Base-by-base conservation (phyloP, 805 yeast species). In the Sugiyamaella mastotermitis region DNA sequence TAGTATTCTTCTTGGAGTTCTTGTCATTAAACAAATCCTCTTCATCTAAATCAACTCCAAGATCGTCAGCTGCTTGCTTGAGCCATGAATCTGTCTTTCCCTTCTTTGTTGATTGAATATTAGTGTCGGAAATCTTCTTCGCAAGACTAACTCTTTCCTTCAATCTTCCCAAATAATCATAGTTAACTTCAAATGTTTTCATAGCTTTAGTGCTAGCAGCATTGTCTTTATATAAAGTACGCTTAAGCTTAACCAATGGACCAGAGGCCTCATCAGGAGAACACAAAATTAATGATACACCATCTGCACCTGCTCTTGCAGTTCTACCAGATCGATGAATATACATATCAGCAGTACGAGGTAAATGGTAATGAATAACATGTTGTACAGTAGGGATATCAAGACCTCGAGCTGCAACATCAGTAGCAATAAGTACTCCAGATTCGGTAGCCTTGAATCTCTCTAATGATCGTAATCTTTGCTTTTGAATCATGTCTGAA, bases 261-360 rank as follows among this genome's bases (percentile, higher is more conserved):
- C 95, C 95, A 40, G 86, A 71, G 0, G 94, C 86, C 56, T 92
- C 99, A 43, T 83, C 87, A 11, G 97, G 96, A 3, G 95, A 83
- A 53, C 96, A 86, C 38, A 92, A 67, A 75, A 87, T 78, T 35
- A 92, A 80, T 2, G 96, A 82, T n/a, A 92, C 95, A 68, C 98
- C 98, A 56, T 84, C 90, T 24, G 60, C 60, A 1, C 90, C 92
- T 1, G 94, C 97, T 68, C 98, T 81, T 0, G 95, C 97, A n/a
- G 98, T 92, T 72, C 98, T 79, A 45, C 98, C 98, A 1, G 96
- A 84, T 59, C 98, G 74, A 62, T 92, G 98, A 50, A 92, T 80
- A 56, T 92, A 92, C 35, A 86, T 78, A 55, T 92, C 98, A 0
- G 97, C 97, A 11, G 94, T 71, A 46, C 97, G 71, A 8, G 98